A percentile compares a stretch with the other conserved stretches of the same genome.
These are phyloP conservation scores for Sorghum bicolor DNA, from an alignment of 176 grass and related monocot species.

Conservation along the genomic window DNA sequence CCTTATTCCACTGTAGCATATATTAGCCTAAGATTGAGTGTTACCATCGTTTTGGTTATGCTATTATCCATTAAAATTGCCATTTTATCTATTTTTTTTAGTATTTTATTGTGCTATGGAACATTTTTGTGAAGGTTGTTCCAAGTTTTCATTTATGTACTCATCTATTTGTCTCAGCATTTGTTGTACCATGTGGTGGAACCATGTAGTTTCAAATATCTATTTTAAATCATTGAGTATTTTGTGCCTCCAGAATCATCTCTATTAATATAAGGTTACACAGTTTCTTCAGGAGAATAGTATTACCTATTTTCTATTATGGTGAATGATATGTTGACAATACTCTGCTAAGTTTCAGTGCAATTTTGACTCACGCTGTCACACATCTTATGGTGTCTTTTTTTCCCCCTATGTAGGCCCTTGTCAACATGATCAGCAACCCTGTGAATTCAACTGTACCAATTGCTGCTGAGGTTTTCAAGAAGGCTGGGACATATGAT, in stretches of 20 bases:
- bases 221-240: not conserved
- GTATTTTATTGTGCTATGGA: not conserved
- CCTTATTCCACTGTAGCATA: not conserved
- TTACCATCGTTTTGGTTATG: not conserved
- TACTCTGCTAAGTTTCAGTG: not conserved
- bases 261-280: not conserved
- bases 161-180: not conserved
- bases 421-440: slow-evolving; percentile 95
- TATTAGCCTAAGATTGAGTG: not conserved
- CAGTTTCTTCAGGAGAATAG: not conserved
- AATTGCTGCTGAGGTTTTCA: slow-evolving; percentile 85
- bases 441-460: slow-evolving; percentile 92
- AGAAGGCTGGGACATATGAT: slow-evolving; percentile 80
- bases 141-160: not conserved
- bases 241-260: not conserved
- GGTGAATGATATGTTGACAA: not conserved
- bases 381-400: slow-evolving; percentile 11
- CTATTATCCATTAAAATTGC: not conserved
- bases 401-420: slow-evolving; percentile 64
- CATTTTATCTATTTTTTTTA: not conserved
- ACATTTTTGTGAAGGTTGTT: not conserved
- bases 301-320: not conserved
- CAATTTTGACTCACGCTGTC: slow-evolving; percentile 11
- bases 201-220: not conserved
- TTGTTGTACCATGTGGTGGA: not conserved